A percentile compares a stretch with the other conserved stretches of the same genome.
Evolutionary conservation across 257 asterid species (phyloP).

Genomic region (Przewalskia tangutica): DNA sequence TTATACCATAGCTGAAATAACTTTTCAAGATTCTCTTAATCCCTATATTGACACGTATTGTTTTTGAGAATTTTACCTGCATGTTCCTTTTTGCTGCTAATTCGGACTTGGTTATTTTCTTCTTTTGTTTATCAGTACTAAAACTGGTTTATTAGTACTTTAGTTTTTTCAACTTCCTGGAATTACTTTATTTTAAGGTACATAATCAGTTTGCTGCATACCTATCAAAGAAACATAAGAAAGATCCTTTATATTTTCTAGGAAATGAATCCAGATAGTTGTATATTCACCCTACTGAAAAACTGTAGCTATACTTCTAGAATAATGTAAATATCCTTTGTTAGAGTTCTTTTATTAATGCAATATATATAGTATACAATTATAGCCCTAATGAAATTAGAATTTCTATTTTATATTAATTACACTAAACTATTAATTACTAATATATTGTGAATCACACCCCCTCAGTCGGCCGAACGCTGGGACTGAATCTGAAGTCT

Average conservation of each 20-base stretch:
- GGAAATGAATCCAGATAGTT: too few species aligned
- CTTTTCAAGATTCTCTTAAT: neutral
- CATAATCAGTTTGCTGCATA: neutral
- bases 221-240: neutral
- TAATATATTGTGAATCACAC: too few species aligned
- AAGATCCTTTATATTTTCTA: too few species aligned
- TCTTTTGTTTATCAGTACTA: neutral
- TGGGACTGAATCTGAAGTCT: too few species aligned
- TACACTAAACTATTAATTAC: too few species aligned
- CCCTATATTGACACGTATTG: conserved; percentile 1
- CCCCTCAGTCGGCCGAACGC: too few species aligned
- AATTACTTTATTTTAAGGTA: neutral
- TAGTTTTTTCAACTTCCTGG: neutral
- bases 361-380: too few species aligned
- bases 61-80: neutral
- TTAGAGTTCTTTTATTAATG: too few species aligned
- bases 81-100: neutral
- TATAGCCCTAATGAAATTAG: too few species aligned
- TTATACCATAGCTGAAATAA: neutral
- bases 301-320: neutral
- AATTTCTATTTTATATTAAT: too few species aligned
- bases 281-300: neutral
- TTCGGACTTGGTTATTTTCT: neutral
- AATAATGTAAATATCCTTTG: too few species aligned
- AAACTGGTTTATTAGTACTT: neutral